phyloP scores from a whole-genome alignment of 2,329 filamentous ascomycete species.

The Monilinia polystroma region DNA sequence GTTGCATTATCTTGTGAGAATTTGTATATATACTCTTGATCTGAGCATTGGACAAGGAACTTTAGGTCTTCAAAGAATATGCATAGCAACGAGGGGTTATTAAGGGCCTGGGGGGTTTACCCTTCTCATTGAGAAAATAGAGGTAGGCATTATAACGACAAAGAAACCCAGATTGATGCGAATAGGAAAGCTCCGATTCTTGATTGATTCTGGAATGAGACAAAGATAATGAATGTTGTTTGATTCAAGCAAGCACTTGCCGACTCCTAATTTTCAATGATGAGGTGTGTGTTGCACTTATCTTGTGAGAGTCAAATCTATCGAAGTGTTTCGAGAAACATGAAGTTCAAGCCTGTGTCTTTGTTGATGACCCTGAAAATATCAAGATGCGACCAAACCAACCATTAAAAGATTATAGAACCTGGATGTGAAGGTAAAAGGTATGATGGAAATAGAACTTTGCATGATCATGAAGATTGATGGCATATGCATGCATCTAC shows the following conservation, averaged over 20 bases:
- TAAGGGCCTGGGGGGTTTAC: neutral
- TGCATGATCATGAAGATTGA: too few species aligned
- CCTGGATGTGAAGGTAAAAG: too few species aligned
- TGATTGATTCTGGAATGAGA: neutral
- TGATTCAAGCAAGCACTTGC: neutral
- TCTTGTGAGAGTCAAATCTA: neutral
- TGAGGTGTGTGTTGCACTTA: neutral
- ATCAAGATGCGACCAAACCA: neutral
- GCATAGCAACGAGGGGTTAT: neutral
- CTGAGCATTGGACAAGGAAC: neutral
- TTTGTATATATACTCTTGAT: neutral
- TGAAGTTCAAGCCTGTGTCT: neutral
- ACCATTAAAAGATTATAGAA: too few species aligned
- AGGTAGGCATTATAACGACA: neutral
- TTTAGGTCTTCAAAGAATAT: slow-evolving; percentile 2
- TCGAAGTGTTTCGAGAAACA: too few species aligned
- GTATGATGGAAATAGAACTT: too few species aligned
- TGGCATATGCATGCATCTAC: neutral
- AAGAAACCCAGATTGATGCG: neutral
- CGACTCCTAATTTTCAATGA: too few species aligned
- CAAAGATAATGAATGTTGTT: neutral
- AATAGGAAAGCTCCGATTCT: neutral
- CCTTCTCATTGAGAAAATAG: neutral
- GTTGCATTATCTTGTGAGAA: neutral
- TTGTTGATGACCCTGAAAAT: neutral